Conservation (phyloP, 2,329 filamentous ascomycete genomes). For the Metarhizium anisopliae region DNA sequence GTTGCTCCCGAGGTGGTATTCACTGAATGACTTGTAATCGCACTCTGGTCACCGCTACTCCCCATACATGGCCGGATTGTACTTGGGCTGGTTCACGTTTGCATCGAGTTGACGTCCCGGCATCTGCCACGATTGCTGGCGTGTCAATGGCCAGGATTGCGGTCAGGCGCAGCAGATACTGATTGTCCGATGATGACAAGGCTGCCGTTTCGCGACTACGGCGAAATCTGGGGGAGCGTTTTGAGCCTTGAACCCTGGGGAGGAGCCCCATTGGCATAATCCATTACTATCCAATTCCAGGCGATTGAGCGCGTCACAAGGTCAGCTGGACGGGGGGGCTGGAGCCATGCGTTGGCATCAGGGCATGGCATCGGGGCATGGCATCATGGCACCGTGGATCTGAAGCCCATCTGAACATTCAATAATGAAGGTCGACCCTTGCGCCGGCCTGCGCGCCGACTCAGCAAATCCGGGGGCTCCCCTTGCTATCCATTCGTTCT, state of each 20-base stretch:
- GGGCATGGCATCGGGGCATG: slow-evolving; percentile 3
- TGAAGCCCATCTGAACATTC: background rate
- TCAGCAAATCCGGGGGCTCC: too few relatives aligned
- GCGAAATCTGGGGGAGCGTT: background rate
- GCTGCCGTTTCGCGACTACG: background rate
- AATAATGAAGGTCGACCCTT: too few relatives aligned
- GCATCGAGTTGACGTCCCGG: background rate
- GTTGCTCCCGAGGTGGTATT: too few relatives aligned
- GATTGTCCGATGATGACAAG: background rate
- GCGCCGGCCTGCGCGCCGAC: too few relatives aligned
- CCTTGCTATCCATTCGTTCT: background rate
- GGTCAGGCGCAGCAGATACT: background rate
- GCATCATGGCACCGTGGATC: background rate
- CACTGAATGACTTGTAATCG: too few relatives aligned
- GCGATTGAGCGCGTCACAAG: slow-evolving; percentile 6
- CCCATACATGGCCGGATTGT: too few relatives aligned
- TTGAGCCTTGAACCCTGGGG: background rate
- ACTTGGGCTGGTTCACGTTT: background rate
- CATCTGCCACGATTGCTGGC: too few relatives aligned
- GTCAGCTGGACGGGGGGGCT: slow-evolving; percentile 8
- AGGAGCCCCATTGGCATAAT: background rate
- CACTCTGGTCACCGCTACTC: too few relatives aligned
- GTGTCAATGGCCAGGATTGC: too few relatives aligned
- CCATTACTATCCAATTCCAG: background rate
- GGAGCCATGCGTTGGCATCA: slow-evolving; percentile 8